These are phyloP conservation scores for Aspergillus felis DNA, from an alignment of 2,329 filamentous ascomycete species.

Conservation along the genomic window DNA sequence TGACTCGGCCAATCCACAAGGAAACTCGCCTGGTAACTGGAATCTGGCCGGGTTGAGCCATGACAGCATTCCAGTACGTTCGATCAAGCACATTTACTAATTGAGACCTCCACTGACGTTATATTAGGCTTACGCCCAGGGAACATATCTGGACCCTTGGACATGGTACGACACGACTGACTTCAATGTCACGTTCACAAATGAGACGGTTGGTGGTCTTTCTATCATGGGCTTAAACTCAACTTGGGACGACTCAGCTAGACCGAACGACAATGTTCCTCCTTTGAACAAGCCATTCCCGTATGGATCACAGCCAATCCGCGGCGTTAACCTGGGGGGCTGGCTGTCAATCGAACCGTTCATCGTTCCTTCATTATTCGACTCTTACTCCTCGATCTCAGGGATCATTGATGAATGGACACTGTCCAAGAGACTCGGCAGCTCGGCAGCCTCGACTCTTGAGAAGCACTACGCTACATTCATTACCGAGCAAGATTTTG, in stretches of 20 bases:
- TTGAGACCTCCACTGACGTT: slow-evolving; percentile 9
- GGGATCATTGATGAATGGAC: slow-evolving; percentile 86
- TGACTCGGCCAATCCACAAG: slow-evolving; percentile 22
- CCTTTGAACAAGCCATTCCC: slow-evolving; percentile 72
- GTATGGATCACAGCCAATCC: slow-evolving; percentile 73
- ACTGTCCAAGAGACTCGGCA: slow-evolving; percentile 66
- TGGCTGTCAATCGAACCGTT: slow-evolving; percentile 95
- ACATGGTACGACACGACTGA: slow-evolving; percentile 85
- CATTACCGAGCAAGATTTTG: slow-evolving; percentile 78
- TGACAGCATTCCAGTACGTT: slow-evolving; percentile 55
- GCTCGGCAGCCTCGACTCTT: slow-evolving; percentile 62
- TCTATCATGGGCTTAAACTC: slow-evolving; percentile 84
- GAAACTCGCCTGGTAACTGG: slow-evolving; percentile 34
- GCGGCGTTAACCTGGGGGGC: slow-evolving; percentile 88
- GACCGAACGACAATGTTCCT: slow-evolving; percentile 75
- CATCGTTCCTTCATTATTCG: slow-evolving; percentile 89
- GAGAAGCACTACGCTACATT: slow-evolving; percentile 91
- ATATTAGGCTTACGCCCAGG: slow-evolving; percentile 55
- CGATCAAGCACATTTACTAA: not conserved
- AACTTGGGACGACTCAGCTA: slow-evolving; percentile 77
- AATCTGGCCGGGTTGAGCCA: slow-evolving; percentile 53
- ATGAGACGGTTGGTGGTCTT: slow-evolving; percentile 77
- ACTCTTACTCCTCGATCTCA: slow-evolving; percentile 57
- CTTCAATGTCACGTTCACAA: slow-evolving; percentile 93
- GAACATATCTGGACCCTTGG: slow-evolving; percentile 80